phyloP scores from a whole-genome alignment of 345 rosid species.

The Populus ilicifolia region DNA sequence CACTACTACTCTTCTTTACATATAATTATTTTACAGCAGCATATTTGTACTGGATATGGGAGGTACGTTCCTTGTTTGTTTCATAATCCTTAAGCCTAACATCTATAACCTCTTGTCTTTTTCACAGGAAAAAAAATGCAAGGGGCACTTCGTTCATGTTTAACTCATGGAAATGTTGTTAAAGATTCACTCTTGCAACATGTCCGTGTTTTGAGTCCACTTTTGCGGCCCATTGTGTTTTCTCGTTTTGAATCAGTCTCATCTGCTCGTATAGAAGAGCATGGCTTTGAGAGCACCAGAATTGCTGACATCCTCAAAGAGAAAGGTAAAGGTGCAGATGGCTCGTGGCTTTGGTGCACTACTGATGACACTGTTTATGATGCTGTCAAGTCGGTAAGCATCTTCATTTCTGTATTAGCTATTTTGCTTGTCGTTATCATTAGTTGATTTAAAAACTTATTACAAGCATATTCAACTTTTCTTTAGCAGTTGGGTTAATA shows the following conservation, averaged over 20 bases:
- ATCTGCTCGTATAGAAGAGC: constrained; percentile 77
- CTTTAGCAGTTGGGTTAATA: background rate
- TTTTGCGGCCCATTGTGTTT: constrained; percentile 38
- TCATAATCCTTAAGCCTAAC: too few relatives aligned
- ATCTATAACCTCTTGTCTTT: background rate
- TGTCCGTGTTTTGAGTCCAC: constrained; percentile 57
- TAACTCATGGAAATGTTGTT: constrained; percentile 48
- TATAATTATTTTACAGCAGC: too few relatives aligned
- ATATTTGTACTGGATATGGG: too few relatives aligned
- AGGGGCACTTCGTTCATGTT: constrained; percentile 41
- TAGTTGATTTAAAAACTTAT: background rate
- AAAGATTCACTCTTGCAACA: constrained; percentile 53
- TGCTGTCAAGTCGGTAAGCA: constrained; percentile 87
- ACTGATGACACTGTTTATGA: constrained; percentile 83
- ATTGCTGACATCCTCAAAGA: constrained; percentile 70
- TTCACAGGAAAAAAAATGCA: constrained; percentile 46
- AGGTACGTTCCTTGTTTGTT: too few relatives aligned
- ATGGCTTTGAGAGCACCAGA: constrained; percentile 87
- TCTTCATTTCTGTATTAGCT: background rate
- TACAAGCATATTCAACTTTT: background rate
- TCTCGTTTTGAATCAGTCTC: constrained; percentile 55
- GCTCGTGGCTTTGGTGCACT: constrained; percentile 99
- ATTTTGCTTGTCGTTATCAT: background rate
- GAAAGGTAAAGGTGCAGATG: constrained; percentile 89
- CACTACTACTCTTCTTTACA: too few relatives aligned